Percentiles rank a stretch among this genome's conserved stretches.
Evolutionary conservation across 176 grass and related monocot species (phyloP).

Genomic region (Aegilops tauschii): DNA sequence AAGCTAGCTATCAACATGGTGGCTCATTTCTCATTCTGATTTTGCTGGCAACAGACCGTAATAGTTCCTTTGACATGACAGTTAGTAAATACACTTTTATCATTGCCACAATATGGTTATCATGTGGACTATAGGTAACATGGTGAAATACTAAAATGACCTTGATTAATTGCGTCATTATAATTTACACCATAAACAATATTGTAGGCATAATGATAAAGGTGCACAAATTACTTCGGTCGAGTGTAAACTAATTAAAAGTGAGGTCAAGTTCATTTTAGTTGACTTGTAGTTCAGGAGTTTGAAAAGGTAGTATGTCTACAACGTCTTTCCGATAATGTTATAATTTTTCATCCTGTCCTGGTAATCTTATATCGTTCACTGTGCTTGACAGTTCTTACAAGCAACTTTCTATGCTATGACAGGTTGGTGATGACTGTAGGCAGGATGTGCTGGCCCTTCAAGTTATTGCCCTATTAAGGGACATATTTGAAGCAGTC

Average conservation of each 20-base stretch:
- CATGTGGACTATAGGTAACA: not conserved
- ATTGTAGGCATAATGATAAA: not conserved
- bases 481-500: conserved; percentile 89
- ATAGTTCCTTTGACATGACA: not conserved
- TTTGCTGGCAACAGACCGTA: not conserved
- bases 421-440: conserved; percentile 99
- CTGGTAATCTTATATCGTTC: conserved; percentile 4
- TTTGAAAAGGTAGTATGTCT: not conserved
- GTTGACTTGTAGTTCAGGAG: not conserved
- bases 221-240: not conserved
- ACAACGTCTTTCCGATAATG: conserved; percentile 17
- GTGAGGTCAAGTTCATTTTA: conserved; percentile 1
- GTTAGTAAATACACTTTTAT: not conserved
- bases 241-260: conserved; percentile 18
- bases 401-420: conserved; percentile 31
- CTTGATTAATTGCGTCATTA: not conserved
- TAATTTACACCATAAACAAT: not conserved
- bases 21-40: not conserved
- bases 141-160: not conserved
- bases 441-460: conserved; percentile 99
- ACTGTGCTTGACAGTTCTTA: conserved; percentile 17
- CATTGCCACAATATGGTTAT: not conserved
- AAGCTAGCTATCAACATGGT: not conserved
- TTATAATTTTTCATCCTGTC: not conserved
- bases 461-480: conserved; percentile 89